Percentiles rank a stretch among this genome's conserved stretches.
These are phyloP conservation scores for Quercus tomentella DNA, from an alignment of 331 rosid genomes.

Conservation along the genomic window DNA sequence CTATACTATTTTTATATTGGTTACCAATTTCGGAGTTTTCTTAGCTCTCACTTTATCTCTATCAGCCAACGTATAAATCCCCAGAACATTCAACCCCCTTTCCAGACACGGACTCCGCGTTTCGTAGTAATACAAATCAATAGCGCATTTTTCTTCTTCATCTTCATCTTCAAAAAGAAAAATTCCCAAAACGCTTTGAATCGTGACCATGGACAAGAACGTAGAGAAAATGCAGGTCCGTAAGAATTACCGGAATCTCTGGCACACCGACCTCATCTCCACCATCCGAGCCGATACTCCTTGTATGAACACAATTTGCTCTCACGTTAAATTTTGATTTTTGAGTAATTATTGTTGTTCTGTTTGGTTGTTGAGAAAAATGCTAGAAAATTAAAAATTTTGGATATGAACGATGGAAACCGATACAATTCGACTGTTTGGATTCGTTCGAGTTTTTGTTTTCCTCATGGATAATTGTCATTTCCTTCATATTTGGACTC, in stretches of 20 bases:
- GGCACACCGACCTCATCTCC: slow-evolving; percentile 72
- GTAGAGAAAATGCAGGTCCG: slow-evolving; percentile 76
- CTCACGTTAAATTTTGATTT: not conserved
- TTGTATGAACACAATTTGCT: slow-evolving; percentile 30
- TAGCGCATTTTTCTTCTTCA: no score
- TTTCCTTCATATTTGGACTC: not conserved
- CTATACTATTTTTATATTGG: no score
- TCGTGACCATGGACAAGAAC: slow-evolving; percentile 58
- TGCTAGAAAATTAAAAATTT: not conserved
- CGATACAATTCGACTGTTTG: not conserved
- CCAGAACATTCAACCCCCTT: no score
- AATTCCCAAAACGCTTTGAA: not conserved
- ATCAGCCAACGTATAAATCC: no score
- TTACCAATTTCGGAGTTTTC: no score
- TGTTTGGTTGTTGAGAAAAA: not conserved
- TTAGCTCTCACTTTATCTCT: no score
- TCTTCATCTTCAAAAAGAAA: no score
- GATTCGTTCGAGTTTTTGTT: not conserved
- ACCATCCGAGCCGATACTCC: slow-evolving; percentile 63
- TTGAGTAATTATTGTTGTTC: not conserved
- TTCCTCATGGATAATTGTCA: not conserved
- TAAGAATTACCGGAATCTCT: slow-evolving; percentile 68
- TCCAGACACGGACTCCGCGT: no score
- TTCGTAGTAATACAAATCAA: no score
- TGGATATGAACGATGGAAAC: not conserved